Base-by-base conservation (phyloP, 1,284 basidiomycete genomes). In the Exobasidium cylindrosporum region DNA sequence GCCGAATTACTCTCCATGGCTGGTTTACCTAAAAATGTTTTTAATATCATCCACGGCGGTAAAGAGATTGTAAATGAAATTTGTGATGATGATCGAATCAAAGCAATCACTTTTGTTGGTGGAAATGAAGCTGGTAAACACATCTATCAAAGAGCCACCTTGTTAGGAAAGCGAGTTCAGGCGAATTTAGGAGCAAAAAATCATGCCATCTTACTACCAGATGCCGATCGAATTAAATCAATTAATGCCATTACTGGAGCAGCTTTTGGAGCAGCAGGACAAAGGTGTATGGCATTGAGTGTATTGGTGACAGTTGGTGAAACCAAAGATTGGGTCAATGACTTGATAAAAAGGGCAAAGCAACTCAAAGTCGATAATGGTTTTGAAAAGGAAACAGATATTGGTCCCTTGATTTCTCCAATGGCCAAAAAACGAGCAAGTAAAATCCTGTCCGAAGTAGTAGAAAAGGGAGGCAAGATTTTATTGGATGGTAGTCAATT, bases 41-140 rank as follows among this genome's bases (percentile, higher is more conserved):
- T 82, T 28, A 75, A 68, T 59, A 79, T 82, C 57, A 89, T 97
- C 10, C 92, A 98, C 75, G 95, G 95, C 29, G 87, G 88, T 21
- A 87, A 90, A 30, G 87, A 89, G 7, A 92, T 90, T 1, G 95
- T 98, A 60, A 96, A 97, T 76, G 87, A 89, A 29, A 91, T 98
- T 65, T 97, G 93, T 79, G 93, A 97, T 80, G 86, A 94, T 78
- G 89, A 92, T 14, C 83, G 84, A 5, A 92, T 97, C 83, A 92
- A 88, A 78, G 95, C 94, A 7, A 93, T 97, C 79, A 92, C 90
- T 70, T 97, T 98, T 79, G 95, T 98, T n/a, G 95, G 95, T 28
- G 92, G 92, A 45, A 92, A 98, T 81, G 85, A 85, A 49, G 95
- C 95, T 11, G 95, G 95, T 47, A 88, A 87, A 70, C 93, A 97